These are phyloP conservation scores for Rhododendron williamsianum DNA, from an alignment of 148 eudicot genomes.

Conservation along the genomic window DNA sequence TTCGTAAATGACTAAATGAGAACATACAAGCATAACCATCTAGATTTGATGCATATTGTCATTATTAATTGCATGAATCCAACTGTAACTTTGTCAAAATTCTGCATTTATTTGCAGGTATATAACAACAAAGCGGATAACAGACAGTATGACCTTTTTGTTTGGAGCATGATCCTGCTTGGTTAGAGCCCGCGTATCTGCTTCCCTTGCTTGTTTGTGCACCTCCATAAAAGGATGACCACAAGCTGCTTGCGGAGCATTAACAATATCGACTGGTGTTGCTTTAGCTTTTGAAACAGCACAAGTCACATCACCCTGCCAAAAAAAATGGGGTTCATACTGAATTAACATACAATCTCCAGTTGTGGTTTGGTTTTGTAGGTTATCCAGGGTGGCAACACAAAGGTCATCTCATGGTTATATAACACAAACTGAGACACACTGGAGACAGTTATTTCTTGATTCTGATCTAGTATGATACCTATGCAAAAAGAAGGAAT, in stretches of 20 bases:
- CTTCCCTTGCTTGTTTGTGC: conserved; percentile 5
- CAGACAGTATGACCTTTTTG: conserved; percentile 1
- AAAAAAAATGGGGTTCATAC: neutral
- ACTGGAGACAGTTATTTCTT: neutral
- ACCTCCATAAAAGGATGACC: neutral
- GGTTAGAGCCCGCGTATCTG: conserved; percentile 1
- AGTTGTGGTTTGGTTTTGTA: neutral
- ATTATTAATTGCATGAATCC: neutral
- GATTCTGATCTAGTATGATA: neutral
- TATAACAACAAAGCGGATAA: neutral
- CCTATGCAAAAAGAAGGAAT: neutral
- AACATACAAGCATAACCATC: neutral
- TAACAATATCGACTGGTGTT: neutral
- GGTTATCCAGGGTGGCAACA: neutral
- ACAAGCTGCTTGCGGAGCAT: neutral
- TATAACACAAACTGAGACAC: neutral
- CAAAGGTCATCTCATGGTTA: neutral
- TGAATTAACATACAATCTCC: neutral
- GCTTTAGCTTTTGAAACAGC: conserved; percentile 2
- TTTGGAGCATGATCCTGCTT: neutral
- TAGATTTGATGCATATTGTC: neutral
- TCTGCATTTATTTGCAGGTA: neutral
- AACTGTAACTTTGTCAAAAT: neutral
- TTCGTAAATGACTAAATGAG: neutral
- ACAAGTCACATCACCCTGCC: neutral